Evolutionary conservation across 306 rosid genomes (phyloP).

Genomic region (Luffa acutangula): DNA sequence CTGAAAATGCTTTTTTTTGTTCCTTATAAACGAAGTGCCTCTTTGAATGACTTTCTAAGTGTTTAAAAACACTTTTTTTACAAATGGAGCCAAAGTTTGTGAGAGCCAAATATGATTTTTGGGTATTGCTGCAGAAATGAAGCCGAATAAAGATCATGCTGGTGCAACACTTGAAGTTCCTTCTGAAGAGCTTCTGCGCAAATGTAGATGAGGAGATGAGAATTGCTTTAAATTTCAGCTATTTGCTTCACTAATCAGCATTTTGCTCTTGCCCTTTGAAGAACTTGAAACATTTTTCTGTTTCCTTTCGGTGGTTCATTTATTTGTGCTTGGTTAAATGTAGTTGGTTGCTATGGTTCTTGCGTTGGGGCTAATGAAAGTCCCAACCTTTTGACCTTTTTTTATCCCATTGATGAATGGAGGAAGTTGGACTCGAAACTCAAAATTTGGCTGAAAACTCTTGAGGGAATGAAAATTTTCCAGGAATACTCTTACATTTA

Average conservation of each 20-base stretch:
- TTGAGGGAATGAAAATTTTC: not conserved
- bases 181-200: conserved; percentile 49
- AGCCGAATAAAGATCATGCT: conserved; percentile 66
- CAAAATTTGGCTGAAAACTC: not conserved
- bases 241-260: not conserved
- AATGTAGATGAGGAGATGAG: conserved; percentile 3
- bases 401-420: not conserved
- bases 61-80: too few species aligned
- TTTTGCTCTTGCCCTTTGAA: not conserved
- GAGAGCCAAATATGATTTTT: not conserved
- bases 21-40: not conserved
- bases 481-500: not conserved
- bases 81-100: too few species aligned
- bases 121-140: conserved; percentile 40
- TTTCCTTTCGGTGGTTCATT: not conserved
- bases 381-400: not conserved
- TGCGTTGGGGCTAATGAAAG: not conserved
- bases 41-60: too few species aligned
- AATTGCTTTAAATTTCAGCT: not conserved
- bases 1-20: not conserved
- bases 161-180: conserved; percentile 92
- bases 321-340: not conserved
- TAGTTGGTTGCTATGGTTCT: not conserved
- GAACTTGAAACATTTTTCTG: not conserved
- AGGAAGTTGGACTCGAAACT: not conserved